Evolutionary conservation across 768 basidiomycete genomes (phyloP).

Genomic region (Coprinopsis cinerea): DNA sequence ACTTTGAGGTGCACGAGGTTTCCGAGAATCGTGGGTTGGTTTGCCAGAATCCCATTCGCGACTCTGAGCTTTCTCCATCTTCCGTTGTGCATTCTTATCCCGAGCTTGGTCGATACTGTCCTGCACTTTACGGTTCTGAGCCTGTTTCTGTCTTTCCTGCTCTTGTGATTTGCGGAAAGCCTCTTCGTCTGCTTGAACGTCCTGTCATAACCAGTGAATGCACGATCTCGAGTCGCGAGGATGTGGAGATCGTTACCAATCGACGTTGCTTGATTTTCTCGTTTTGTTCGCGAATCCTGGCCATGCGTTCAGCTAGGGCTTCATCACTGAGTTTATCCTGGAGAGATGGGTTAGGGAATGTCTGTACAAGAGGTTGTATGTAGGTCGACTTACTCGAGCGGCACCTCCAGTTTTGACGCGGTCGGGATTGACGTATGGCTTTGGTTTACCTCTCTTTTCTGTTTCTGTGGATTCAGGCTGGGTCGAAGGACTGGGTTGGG

Average conservation of each 20-base stretch:
- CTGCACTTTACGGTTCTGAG: conserved; percentile 59
- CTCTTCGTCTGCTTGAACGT: conserved; percentile 76
- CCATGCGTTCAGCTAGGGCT: conserved; percentile 64
- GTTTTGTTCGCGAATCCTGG: conserved; percentile 64
- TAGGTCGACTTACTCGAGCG: conserved; percentile 50
- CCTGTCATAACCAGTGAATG: conserved; percentile 35
- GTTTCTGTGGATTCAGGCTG: conserved; percentile 16
- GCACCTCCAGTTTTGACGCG: conserved; percentile 79
- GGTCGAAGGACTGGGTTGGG: neutral
- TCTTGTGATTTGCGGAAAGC: conserved; percentile 71
- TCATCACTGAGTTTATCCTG: conserved; percentile 69
- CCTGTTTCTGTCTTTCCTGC: conserved; percentile 51
- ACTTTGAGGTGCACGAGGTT: neutral
- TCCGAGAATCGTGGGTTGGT: conserved; percentile 16
- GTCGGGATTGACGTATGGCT: conserved; percentile 76
- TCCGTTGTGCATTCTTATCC: conserved; percentile 73
- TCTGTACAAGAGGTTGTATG: neutral
- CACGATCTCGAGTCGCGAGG: neutral
- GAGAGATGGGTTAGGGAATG: neutral
- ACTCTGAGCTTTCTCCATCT: conserved; percentile 72
- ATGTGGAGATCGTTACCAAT: conserved; percentile 37
- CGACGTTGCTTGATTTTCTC: conserved; percentile 71
- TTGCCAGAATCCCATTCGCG: conserved; percentile 88
- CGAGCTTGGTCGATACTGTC: conserved; percentile 63
- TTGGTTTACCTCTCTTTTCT: conserved; percentile 46